A percentile compares a stretch with the other conserved stretches of the same genome.
These are phyloP conservation scores for Saccharomyces hybrid DNA, from an alignment of 1,139 yeast species.

Conservation along the genomic window DNA sequence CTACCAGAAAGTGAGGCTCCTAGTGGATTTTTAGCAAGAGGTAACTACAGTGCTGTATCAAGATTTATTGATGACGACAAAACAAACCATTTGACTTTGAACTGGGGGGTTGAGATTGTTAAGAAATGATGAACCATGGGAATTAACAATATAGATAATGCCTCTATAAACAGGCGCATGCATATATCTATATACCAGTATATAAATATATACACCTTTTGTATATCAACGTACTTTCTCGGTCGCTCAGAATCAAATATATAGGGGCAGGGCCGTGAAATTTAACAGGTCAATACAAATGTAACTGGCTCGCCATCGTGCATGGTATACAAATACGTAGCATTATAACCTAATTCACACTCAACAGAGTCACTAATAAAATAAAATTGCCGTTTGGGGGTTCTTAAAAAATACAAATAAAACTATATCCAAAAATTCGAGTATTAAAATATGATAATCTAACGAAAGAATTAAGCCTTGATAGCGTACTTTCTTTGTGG, in stretches of 20 bases:
- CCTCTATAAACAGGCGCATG: background rate
- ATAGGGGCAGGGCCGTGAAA: background rate
- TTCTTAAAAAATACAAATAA: background rate
- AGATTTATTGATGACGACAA: conserved; percentile 87
- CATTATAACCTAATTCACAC: background rate
- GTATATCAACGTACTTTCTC: background rate
- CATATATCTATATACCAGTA: background rate
- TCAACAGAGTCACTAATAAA: background rate
- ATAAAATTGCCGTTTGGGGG: background rate
- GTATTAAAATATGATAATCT: background rate
- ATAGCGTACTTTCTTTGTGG: conserved; percentile 98
- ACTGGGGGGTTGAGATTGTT: conserved; percentile 79
- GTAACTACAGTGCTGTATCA: conserved; percentile 71
- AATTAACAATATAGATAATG: background rate
- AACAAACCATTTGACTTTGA: conserved; percentile 60
- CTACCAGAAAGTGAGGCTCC: conserved; percentile 91
- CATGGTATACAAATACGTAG: background rate
- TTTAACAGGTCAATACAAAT: background rate
- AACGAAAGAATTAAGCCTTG: conserved; percentile 68
- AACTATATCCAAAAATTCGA: background rate
- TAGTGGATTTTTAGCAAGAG: conserved; percentile 80
- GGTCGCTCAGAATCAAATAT: background rate
- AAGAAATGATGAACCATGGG: conserved; percentile 22
- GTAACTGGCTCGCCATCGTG: background rate
- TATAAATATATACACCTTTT: background rate